Percentiles rank a stretch among this genome's conserved stretches.
Evolutionary conservation across 2,329 filamentous ascomycete genomes (phyloP).

Genomic region (Alternaria triticina): DNA sequence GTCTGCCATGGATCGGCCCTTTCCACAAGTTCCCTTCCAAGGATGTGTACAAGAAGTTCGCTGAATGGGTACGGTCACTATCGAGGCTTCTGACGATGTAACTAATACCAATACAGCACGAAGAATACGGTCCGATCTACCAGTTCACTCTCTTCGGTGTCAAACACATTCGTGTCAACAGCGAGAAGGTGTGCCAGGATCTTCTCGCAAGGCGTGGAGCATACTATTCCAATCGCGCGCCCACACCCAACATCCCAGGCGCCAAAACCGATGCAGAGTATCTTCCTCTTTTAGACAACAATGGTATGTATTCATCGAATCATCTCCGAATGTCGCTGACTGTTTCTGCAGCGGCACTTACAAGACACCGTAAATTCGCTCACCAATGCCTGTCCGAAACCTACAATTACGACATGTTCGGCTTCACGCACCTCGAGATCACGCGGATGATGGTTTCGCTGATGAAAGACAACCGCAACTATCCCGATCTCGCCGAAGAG

Average conservation of each 20-base stretch:
- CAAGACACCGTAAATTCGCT: constrained; percentile 2
- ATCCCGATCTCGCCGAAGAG: constrained; percentile 1
- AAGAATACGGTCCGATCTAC: constrained; percentile 2
- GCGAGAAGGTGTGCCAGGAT: constrained; percentile 3
- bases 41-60: constrained; percentile 2
- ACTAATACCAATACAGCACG: neutral
- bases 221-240: constrained; percentile 1
- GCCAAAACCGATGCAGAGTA: constrained; percentile 1
- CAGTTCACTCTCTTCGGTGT: constrained; percentile 2
- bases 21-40: neutral
- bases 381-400: constrained; percentile 2
- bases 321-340: neutral
- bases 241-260: constrained; percentile 5
- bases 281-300: constrained; percentile 3
- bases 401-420: constrained; percentile 7
- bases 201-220: constrained; percentile 3
- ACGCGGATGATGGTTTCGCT: constrained; percentile 3
- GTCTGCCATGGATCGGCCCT: constrained; percentile 3
- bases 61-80: neutral
- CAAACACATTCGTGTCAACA: neutral
- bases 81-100: neutral
- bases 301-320: neutral
- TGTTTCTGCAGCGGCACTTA: neutral
- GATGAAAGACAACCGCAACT: constrained; percentile 6
- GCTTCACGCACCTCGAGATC: constrained; percentile 4